These are phyloP conservation scores for Talaromyces sp. DNA, from an alignment of 2,329 filamentous ascomycete species.

Conservation along the genomic window DNA sequence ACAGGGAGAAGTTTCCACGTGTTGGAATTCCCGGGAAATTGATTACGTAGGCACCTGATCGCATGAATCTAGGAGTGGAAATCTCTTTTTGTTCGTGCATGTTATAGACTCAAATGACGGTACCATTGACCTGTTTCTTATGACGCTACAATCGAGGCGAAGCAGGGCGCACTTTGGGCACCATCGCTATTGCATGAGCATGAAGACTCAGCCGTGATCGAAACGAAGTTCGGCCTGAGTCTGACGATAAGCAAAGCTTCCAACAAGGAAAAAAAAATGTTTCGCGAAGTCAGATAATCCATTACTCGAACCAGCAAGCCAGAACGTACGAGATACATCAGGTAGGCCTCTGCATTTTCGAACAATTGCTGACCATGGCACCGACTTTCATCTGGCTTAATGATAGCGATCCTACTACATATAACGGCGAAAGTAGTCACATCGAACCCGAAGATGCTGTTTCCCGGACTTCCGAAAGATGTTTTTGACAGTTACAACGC, in stretches of 20 bases:
- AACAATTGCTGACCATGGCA: slow-evolving; percentile 23
- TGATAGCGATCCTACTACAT: slow-evolving; percentile 15
- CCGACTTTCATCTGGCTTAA: slow-evolving; percentile 22
- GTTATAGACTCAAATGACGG: neutral
- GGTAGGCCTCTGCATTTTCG: slow-evolving; percentile 19
- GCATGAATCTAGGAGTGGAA: neutral
- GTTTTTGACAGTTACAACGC: slow-evolving; percentile 20
- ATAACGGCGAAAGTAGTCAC: slow-evolving; percentile 14
- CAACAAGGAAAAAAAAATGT: neutral
- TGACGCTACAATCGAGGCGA: slow-evolving; percentile 17
- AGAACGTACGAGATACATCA: neutral
- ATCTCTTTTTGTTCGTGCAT: too few relatives aligned
- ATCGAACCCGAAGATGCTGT: slow-evolving; percentile 5
- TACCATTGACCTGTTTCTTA: neutral
- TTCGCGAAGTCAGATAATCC: neutral
- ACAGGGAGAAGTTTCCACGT: slow-evolving; percentile 15
- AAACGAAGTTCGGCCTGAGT: neutral
- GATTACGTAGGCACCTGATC: neutral
- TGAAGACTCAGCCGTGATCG: neutral
- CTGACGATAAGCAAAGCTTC: neutral
- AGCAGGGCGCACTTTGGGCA: slow-evolving; percentile 20
- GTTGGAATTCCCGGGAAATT: slow-evolving; percentile 18
- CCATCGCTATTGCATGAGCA: slow-evolving; percentile 5
- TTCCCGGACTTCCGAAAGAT: slow-evolving; percentile 17
- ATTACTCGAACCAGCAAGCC: neutral